phyloP scores from a whole-genome alignment of 306 rosid genomes.

The Macrotyloma uniflorum region DNA sequence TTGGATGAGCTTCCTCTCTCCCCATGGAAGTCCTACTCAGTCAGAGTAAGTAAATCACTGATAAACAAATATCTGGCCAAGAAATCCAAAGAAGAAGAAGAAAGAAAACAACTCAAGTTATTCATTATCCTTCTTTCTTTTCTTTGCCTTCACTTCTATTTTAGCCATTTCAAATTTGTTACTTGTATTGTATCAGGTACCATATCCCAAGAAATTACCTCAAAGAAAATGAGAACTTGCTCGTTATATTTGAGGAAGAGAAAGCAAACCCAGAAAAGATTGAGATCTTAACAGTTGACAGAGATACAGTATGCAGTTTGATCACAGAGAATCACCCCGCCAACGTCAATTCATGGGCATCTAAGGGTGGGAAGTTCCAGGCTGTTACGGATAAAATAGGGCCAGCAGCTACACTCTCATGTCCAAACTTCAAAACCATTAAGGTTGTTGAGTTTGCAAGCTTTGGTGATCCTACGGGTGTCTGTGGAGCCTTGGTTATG shows the following conservation, averaged over 20 bases:
- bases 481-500: slow-evolving; percentile 54
- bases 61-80: background rate
- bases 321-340: slow-evolving; percentile 66
- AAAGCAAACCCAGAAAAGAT: slow-evolving; percentile 44
- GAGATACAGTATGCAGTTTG: slow-evolving; percentile 78
- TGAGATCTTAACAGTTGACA: slow-evolving; percentile 51
- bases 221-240: slow-evolving; percentile 54
- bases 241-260: slow-evolving; percentile 82
- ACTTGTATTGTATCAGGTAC: slow-evolving; percentile 57
- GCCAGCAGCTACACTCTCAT: slow-evolving; percentile 53
- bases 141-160: background rate
- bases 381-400: background rate
- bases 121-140: too few relatives aligned
- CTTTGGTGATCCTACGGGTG: slow-evolving; percentile 73
- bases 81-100: background rate
- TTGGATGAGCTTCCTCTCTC: slow-evolving; percentile 78
- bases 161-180: background rate
- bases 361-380: slow-evolving; percentile 43
- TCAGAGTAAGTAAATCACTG: slow-evolving; percentile 62
- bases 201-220: slow-evolving; percentile 81
- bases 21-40: slow-evolving; percentile 68
- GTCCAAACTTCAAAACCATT: slow-evolving; percentile 59
- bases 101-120: too few relatives aligned
- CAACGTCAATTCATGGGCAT: slow-evolving; percentile 53
- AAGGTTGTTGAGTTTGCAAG: slow-evolving; percentile 68